Base-by-base conservation (phyloP, 1,284 basidiomycete species). In the Chondrostereum purpureum region DNA sequence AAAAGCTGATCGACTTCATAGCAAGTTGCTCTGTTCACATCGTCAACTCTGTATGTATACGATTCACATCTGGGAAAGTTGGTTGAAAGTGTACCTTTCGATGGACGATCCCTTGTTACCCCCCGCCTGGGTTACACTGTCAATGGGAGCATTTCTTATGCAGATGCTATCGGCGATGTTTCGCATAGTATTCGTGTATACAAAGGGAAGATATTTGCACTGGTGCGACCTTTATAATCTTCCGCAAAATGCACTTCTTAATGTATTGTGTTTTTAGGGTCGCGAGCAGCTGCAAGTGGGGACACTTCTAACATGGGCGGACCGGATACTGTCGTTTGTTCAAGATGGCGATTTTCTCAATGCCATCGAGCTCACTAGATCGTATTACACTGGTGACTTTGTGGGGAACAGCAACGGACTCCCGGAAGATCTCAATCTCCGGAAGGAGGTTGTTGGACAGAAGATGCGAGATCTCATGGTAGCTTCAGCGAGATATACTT, bases 231-330 rank as follows among this genome's bases (percentile, higher is more conserved):
- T 38, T 31, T 11, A 13, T 37, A 37, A 44, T 22, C 33, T 24
- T 13, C 18, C 40, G n/a, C 3, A 31, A 43, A 16, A 43, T 23
- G 42, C 20, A 43, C 41, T 33, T n/a, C n/a, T n/a, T 43, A 27
- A 46, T 24, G 39, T 52, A 36, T 53, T 46, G 31, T 46, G 45
- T n/a, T 48, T 35, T 13, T 52, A 90, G 88, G 75, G 76, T 38
- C 74, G 75, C 45, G 73, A 80, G 48, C 81, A 82, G 47, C 55
- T 98, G 1, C 76, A 81, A 58, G 90, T 89, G 0, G 96, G 93
- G 20, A 91, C 88, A 0, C 70, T 98, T 18, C 70, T 95, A 37
- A 92, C 92, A 1, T 99, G 96, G 96, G 92, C 95, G 8, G 94
- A 99, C 61, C 83, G 88, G 17, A 83, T 99, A 17, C 69, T 98